A percentile compares a stretch with the other conserved stretches of the same genome.
Evolutionary conservation across 139 green algal genomes (phyloP).

Genomic region (Picochlorum sp.): DNA sequence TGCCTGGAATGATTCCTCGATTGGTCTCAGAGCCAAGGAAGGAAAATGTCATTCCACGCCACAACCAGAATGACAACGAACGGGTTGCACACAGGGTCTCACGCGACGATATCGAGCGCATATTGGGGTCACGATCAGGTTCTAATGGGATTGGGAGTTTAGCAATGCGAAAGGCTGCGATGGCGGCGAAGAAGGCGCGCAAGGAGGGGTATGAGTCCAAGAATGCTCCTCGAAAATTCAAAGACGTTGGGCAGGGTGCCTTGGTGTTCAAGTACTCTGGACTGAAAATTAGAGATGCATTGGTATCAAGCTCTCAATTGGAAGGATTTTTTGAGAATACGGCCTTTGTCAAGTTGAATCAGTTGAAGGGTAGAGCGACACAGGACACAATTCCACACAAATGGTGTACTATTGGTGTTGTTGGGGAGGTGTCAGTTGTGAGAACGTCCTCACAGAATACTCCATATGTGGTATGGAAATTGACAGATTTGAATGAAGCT

Average conservation of each 20-base stretch:
- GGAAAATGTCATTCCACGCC: too few relatives aligned
- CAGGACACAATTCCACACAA: conserved; percentile 5
- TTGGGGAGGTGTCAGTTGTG: conserved; percentile 29
- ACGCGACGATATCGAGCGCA: too few relatives aligned
- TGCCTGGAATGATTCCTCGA: too few relatives aligned
- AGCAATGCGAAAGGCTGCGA: too few relatives aligned
- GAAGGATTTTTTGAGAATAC: conserved; percentile 17
- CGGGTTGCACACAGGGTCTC: too few relatives aligned
- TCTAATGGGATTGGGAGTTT: too few relatives aligned
- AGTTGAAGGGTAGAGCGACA: conserved; percentile 13
- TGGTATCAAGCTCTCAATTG: conserved; percentile 32
- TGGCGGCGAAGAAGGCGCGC: too few relatives aligned
- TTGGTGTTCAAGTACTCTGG: background rate
- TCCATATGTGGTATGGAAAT: conserved; percentile 33
- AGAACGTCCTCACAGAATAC: conserved; percentile 18
- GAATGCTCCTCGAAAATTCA: background rate
- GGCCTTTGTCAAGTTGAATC: conserved; percentile 17
- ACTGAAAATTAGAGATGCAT: conserved; percentile 35
- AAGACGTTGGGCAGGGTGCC: conserved; percentile 20
- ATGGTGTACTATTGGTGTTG: conserved; percentile 33
- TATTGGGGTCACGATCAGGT: too few relatives aligned
- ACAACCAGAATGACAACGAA: too few relatives aligned
- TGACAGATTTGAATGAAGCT: conserved; percentile 37
- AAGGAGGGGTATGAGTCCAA: background rate
- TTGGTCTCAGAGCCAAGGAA: too few relatives aligned